phyloP scores from a whole-genome alignment of 2,329 filamentous ascomycete genomes.

The Penicillium occitanis region DNA sequence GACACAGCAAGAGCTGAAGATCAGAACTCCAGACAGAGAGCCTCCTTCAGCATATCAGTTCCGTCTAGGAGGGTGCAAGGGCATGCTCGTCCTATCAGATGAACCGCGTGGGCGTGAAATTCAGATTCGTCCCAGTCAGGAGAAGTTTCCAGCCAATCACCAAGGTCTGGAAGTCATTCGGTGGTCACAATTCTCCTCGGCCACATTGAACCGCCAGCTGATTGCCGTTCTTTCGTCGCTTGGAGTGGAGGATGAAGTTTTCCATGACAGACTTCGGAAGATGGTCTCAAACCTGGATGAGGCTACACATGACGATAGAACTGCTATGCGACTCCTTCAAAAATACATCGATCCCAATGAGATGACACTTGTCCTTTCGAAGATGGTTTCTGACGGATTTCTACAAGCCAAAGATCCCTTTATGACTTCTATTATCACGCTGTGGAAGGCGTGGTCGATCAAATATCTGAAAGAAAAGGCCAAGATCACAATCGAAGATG shows the following conservation, averaged over 20 bases:
- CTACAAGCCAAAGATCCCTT: slow-evolving; percentile 75
- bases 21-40: slow-evolving; percentile 54
- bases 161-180: slow-evolving; percentile 82
- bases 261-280: slow-evolving; percentile 64
- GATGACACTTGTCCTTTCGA: slow-evolving; percentile 70
- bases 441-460: slow-evolving; percentile 88
- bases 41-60: slow-evolving; percentile 87
- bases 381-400: slow-evolving; percentile 78
- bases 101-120: slow-evolving; percentile 67
- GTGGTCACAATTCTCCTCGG: slow-evolving; percentile 71
- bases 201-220: slow-evolving; percentile 84
- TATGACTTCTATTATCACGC: slow-evolving; percentile 69
- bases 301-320: slow-evolving; percentile 65
- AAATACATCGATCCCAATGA: slow-evolving; percentile 83
- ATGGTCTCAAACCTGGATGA: slow-evolving; percentile 68
- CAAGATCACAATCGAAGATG: slow-evolving; percentile 74
- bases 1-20: slow-evolving; percentile 67
- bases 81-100: slow-evolving; percentile 75
- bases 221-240: slow-evolving; percentile 81
- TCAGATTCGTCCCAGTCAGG: slow-evolving; percentile 77
- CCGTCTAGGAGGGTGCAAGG: slow-evolving; percentile 88
- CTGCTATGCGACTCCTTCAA: slow-evolving; percentile 67
- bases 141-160: slow-evolving; percentile 75
- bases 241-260: slow-evolving; percentile 66
- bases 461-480: slow-evolving; percentile 93